Evolutionary conservation across 2,329 filamentous ascomycete genomes (phyloP), one percentile per base, ranked within the genome.

Genomic region (Cladophialophora bantiana): DNA sequence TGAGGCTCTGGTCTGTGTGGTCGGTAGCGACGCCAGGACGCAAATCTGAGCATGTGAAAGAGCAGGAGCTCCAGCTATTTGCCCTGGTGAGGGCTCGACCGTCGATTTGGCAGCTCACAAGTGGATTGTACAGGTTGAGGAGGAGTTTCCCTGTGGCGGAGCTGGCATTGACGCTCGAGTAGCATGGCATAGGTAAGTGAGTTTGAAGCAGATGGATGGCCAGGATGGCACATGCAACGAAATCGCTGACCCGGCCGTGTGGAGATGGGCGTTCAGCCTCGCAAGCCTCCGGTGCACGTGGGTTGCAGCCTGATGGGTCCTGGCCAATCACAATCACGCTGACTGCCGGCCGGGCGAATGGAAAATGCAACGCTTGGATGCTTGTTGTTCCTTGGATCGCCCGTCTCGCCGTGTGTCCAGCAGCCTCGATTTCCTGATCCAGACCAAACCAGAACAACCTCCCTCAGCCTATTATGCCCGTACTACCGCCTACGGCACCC

Each of bases 271-370:
- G 45, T 35, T 15, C 59, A 61, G 59, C 59, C 59, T 61, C 52
- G 12, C 48, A 9, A 6, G 20, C 45, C 26, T 10, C 20, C 45
- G 3, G 7, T 7, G 59, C 59, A 35, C 18, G 32, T 31, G 36
- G 34, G n/a, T 18, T 40, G 53, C 59, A 61, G 59, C 59, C 59
- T 61, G 59, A n/a, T 61, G 20, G n/a, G 7, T 35, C 4, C 4
- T 18, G 32, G 20, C 59, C 59, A 61, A 61, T 54, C 20, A 53
- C 12, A 6, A 40, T 54, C 10, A 26, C 26, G 26, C 26, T 26
- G 3, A 26, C 26, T 26, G 40, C 62, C 64, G 64, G 64, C 59
- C 64, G 64, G 64, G 59, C 64, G 59, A 66, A 66, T 66, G 64
- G 64, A 66, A 66, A 62, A 40, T 53, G 59, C 48, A 52, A 53